Evolutionary conservation across 495 filamentous ascomycete genomes (phyloP), one percentile per base, ranked within the genome.

Genomic region (Aspergillus carlsbadensis): DNA sequence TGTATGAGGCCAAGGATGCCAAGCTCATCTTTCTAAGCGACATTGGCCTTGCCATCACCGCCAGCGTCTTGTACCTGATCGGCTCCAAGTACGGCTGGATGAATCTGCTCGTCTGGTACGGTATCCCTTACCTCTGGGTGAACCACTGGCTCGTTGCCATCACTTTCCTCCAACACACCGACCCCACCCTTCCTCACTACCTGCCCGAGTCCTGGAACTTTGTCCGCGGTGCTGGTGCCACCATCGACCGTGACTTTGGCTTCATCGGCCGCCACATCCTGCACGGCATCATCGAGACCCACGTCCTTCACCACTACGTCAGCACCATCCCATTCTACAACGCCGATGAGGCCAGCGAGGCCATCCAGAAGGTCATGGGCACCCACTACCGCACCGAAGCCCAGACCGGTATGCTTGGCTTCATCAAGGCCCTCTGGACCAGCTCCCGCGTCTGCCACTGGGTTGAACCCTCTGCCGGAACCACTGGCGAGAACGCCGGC

Each of bases 101-200:
- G 60, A 96, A 96, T 74, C 76, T 98, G 65, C 73, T 87, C 24
- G 87, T 98, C 39, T 98, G 94, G 92, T 98, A 98, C 72, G 84
- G 89, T 66, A 65, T 95, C 54, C 94, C 94, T 10, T 98, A 97
- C 71, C 78, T 98, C 59, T 97, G 93, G 93, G 94, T 98, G 21
- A 96, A 98, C 83, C 93, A 98, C 84, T 98, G 94, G 80, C 79
- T 82, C 44, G 81, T 84, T 22, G 81, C 81, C 63, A 84, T 84
- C 61, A 84, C 81, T 50, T 84, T 72, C 74, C 76, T 84, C 43
- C 81, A 84, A 66, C 81, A 84, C 73, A 84, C 81, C 53, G 81
- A 84, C 63, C 81, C 81, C 39, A 74, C 72, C 33, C 76, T 84
- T 14, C 81, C 81, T 48, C 81, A 84, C 68, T 84, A 83, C 67